Percentiles rank a stretch among this genome's conserved stretches.
Conservation (phyloP, 257 asterid genomes). For the Penstemon newberryi region DNA sequence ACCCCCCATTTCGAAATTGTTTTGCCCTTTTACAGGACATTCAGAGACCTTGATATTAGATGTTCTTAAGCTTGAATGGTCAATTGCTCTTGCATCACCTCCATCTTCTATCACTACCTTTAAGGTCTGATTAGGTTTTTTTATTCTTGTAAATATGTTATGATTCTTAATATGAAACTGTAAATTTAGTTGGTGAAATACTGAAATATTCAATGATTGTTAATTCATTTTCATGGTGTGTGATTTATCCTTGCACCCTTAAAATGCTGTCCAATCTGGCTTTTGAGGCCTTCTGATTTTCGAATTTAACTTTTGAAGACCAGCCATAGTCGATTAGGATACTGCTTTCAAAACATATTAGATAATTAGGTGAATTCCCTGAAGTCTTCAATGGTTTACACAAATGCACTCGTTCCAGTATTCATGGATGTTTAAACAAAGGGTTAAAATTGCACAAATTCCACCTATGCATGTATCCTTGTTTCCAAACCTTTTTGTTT, state of each 20-base stretch:
- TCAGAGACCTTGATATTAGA: slow-evolving; percentile 84
- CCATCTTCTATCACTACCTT: slow-evolving; percentile 77
- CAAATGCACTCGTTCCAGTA: slow-evolving; percentile 4
- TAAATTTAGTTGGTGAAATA: background rate
- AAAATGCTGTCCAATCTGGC: background rate
- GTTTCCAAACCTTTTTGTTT: background rate
- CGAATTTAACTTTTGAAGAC: background rate
- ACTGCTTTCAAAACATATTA: background rate
- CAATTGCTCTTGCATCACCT: slow-evolving; percentile 74
- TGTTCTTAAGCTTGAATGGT: slow-evolving; percentile 88
- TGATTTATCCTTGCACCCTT: background rate
- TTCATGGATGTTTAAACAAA: slow-evolving; percentile 1
- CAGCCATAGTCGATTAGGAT: slow-evolving; percentile 4
- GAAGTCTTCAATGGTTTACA: background rate
- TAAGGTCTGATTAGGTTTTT: slow-evolving; percentile 56
- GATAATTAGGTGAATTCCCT: background rate
- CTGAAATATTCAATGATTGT: background rate
- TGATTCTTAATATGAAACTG: slow-evolving; percentile 4
- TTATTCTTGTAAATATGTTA: slow-evolving; percentile 23
- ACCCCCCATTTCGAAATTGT: background rate
- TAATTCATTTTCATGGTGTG: background rate
- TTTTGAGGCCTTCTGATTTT: background rate
- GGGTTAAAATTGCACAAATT: background rate
- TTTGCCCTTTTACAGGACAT: slow-evolving; percentile 56
- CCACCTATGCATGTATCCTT: background rate